Percentiles rank a stretch among this genome's conserved stretches.
Conservation (phyloP, 331 rosid genomes). For the Pyracantha coccinea region DNA sequence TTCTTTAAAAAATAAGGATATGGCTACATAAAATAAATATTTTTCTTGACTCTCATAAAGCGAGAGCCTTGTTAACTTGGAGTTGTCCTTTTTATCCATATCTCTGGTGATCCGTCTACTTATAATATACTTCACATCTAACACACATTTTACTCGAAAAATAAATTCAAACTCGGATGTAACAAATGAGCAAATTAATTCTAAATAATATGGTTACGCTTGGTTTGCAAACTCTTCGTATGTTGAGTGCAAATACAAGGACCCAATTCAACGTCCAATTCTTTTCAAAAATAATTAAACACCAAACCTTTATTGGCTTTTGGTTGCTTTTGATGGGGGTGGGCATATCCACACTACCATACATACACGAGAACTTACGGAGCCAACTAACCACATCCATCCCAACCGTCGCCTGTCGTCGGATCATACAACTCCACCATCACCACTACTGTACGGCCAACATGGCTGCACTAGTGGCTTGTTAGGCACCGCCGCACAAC, state of each 20-base stretch:
- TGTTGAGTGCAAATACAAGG: background rate
- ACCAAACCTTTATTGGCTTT: too few relatives aligned
- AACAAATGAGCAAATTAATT: background rate
- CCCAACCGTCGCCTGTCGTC: background rate
- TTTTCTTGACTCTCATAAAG: too few relatives aligned
- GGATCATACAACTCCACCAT: background rate
- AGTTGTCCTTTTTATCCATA: too few relatives aligned
- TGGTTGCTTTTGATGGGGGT: too few relatives aligned
- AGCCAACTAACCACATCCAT: slow-evolving; percentile 26
- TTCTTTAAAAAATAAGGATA: too few relatives aligned
- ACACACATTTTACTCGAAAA: background rate
- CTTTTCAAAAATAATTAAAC: too few relatives aligned
- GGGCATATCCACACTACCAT: too few relatives aligned
- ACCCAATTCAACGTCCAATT: background rate
- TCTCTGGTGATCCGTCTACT: rapidly evolving
- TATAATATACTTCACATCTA: too few relatives aligned
- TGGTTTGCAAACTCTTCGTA: too few relatives aligned
- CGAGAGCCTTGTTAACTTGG: rapidly evolving
- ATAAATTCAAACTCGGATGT: too few relatives aligned
- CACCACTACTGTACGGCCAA: background rate
- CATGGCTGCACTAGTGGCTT: slow-evolving; percentile 14
- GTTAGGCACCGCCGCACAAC: slow-evolving; percentile 27
- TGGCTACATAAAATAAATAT: too few relatives aligned
- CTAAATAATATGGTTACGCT: background rate
- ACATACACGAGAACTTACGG: slow-evolving; percentile 1